A percentile compares a stretch with the other conserved stretches of the same genome.
Evolutionary conservation across 2,329 filamentous ascomycete species (phyloP).

Genomic region (Neofusicoccum cordaticola): DNA sequence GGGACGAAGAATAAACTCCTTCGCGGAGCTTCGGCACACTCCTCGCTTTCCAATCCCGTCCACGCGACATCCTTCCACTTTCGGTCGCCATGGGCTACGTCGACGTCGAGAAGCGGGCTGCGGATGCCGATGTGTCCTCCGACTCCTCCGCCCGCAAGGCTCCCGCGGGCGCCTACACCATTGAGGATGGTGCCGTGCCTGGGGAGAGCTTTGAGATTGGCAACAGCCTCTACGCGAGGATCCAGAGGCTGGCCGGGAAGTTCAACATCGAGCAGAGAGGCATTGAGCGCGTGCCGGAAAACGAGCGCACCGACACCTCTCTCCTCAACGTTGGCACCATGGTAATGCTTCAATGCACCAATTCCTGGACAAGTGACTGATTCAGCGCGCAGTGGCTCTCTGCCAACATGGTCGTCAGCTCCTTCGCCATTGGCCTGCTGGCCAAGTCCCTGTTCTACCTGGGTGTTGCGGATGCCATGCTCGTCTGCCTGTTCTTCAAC

Average conservation of each 20-base stretch:
- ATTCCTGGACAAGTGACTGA: not conserved
- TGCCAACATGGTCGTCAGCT: conserved; percentile 74
- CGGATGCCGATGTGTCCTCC: conserved; percentile 28
- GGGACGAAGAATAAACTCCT: conserved; percentile 18
- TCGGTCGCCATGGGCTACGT: conserved; percentile 18
- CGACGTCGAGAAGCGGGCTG: conserved; percentile 27
- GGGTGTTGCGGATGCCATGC: conserved; percentile 69
- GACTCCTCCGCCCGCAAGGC: conserved; percentile 22
- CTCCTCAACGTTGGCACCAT: conserved; percentile 68
- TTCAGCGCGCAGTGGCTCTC: conserved; percentile 61
- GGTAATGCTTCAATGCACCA: conserved; percentile 47
- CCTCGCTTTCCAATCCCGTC: not conserved
- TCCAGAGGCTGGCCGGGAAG: conserved; percentile 62
- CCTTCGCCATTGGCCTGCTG: conserved; percentile 73
- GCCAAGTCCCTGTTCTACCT: conserved; percentile 66
- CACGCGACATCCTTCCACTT: not conserved
- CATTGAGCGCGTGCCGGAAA: conserved; percentile 69
- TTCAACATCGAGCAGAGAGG: conserved; percentile 71
- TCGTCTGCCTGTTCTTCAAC: conserved; percentile 74
- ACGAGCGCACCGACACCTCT: conserved; percentile 64
- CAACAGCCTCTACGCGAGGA: conserved; percentile 53
- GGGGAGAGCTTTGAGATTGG: conserved; percentile 60
- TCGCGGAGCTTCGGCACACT: conserved; percentile 16
- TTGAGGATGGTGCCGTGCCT: conserved; percentile 50
- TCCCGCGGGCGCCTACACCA: conserved; percentile 21